Evolutionary conservation across 208 protist species (phyloP).

Genomic region (Trypanosoma rangeli): DNA sequence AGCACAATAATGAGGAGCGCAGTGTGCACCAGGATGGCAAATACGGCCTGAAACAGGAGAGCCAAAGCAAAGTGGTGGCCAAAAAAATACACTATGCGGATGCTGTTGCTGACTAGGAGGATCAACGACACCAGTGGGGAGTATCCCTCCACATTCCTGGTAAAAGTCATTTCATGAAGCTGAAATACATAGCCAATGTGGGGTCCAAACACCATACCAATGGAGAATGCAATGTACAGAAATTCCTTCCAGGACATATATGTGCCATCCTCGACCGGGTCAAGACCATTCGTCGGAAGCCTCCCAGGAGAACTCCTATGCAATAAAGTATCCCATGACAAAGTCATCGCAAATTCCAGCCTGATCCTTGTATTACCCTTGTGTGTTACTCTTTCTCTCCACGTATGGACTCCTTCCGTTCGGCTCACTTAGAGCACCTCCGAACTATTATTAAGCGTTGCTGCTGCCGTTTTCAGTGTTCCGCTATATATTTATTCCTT

Average conservation of each 20-base stretch:
- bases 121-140: constrained; percentile 73
- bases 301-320: no score
- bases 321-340: no score
- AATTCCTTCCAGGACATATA: constrained; percentile 6
- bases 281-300: not conserved
- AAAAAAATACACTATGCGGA: constrained; percentile 77
- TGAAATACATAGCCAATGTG: constrained; percentile 75
- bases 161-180: constrained; percentile 43
- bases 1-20: constrained; percentile 52
- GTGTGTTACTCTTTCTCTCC: no score
- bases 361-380: no score
- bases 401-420: no score
- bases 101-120: constrained; percentile 70
- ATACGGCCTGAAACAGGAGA: constrained; percentile 63
- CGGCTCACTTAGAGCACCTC: no score
- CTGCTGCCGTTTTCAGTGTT: no score
- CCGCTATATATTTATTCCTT: no score
- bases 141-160: constrained; percentile 55
- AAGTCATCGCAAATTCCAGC: no score
- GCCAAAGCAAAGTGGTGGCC: constrained; percentile 56
- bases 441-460: no score
- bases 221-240: constrained; percentile 29
- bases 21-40: constrained; percentile 56
- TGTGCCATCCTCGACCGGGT: not conserved
- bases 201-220: constrained; percentile 58